A percentile compares a stretch with the other conserved stretches of the same genome.
Evolutionary conservation across 192 early-diverging fungal genomes (phyloP).

Genomic region (Backusella morwellensis): DNA sequence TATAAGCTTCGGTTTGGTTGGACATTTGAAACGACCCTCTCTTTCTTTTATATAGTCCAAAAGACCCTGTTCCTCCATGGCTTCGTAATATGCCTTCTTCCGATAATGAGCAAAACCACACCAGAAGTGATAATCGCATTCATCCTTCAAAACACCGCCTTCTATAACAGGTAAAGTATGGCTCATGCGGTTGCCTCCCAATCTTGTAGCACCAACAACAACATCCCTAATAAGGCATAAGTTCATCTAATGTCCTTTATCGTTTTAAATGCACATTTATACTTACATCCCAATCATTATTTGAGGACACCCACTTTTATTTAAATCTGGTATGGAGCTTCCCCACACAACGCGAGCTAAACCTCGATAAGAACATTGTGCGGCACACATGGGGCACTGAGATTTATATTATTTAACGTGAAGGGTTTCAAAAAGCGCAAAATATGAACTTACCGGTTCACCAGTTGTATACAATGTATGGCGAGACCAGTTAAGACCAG

Average conservation of each 20-base stretch:
- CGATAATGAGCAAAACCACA: conserved; percentile 15
- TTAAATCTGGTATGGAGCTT: conserved; percentile 23
- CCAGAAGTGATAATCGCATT: conserved; percentile 23
- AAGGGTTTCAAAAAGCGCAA: neutral
- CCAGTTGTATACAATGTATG: conserved; percentile 29
- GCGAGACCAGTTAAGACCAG: conserved; percentile 18
- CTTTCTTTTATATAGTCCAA: conserved; percentile 9
- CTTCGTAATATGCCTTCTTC: neutral
- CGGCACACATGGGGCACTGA: conserved; percentile 28
- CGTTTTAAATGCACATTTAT: neutral
- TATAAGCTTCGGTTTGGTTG: neutral
- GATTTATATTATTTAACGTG: neutral
- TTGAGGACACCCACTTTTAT: conserved; percentile 24
- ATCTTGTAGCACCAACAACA: conserved; percentile 14
- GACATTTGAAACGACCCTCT: neutral
- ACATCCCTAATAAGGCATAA: conserved; percentile 3
- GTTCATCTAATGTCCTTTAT: neutral
- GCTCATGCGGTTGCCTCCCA: conserved; percentile 7
- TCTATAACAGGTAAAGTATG: neutral
- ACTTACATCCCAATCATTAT: conserved; percentile 23
- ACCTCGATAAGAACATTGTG: conserved; percentile 24
- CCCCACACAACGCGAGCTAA: conserved; percentile 25
- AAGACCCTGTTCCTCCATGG: conserved; percentile 7
- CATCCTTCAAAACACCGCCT: conserved; percentile 18
- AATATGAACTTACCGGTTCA: conserved; percentile 16